A percentile compares a stretch with the other conserved stretches of the same genome.
Evolutionary conservation across 106 monocot genomes (phyloP).

Genomic region (Acorus calamus): DNA sequence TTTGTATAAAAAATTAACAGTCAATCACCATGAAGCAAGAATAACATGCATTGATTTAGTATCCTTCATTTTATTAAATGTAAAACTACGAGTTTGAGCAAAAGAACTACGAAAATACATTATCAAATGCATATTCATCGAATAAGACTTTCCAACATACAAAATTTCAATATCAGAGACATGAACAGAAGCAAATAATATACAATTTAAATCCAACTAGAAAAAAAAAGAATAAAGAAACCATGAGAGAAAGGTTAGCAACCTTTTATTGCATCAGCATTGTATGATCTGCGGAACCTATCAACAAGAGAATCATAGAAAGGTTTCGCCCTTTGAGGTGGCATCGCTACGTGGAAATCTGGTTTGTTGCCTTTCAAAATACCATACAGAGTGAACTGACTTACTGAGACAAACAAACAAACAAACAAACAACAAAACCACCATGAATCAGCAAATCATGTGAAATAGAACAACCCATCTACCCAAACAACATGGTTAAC

Average conservation of each 20-base stretch:
- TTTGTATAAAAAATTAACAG: no score
- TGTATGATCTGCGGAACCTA: conserved; percentile 59
- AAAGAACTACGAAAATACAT: no score
- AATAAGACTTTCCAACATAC: no score
- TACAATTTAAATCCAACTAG: not conserved
- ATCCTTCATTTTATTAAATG: no score
- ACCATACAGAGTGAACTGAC: conserved; percentile 93
- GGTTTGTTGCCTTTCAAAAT: conserved; percentile 91
- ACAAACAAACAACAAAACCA: not conserved
- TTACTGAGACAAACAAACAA: conserved; percentile 38
- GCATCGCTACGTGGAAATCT: conserved; percentile 95
- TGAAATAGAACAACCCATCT: not conserved
- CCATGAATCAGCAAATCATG: not conserved
- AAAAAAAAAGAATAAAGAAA: not conserved
- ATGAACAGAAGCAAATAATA: not conserved
- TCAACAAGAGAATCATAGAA: conserved; percentile 79
- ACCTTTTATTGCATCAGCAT: conserved; percentile 70
- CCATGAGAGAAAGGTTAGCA: not conserved
- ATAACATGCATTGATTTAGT: no score
- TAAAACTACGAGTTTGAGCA: no score
- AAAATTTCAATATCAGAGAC: no score
- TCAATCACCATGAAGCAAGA: no score
- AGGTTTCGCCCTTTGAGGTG: conserved; percentile 63
- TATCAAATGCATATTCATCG: no score
- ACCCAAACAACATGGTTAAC: not conserved